Evolutionary conservation across 2,329 filamentous ascomycete species (phyloP), one percentile per base, ranked within the genome.

Genomic region (Cordyceps cicadae): DNA sequence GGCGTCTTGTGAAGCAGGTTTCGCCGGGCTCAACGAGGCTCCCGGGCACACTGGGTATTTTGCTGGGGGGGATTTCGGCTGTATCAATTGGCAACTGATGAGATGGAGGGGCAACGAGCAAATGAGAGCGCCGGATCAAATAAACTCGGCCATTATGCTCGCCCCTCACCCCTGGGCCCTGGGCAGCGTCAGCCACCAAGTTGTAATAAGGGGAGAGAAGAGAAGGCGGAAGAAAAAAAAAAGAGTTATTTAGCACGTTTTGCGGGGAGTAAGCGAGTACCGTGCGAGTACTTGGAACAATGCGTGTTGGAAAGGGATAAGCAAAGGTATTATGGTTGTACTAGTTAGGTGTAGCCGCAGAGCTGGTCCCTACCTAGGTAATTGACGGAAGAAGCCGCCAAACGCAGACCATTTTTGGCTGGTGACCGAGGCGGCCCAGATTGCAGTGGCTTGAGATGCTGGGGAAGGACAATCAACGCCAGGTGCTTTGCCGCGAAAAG

Each of bases 121-220:
- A 56, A 57, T 57, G 32, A 57, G 29, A 57, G 26, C 15, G 43
- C 26, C 6, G 29, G 15, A 32, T 57, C 7, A 57, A 54, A 45
- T 54, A 54, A 54, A 54, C 52, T 54, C 52, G 5, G 9, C 24
- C 39, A 32, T 54, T 54, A 45, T 54, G 39, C 52, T 54, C 24
- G 41, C 39, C 39, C 52, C 11, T 45, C 39, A 21, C 39, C 21
- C 11, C 52, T 54, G 52, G 52, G 37, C 21, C 11, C 52, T 54
- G 52, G 52, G 37, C 51, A 54, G 17, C 52, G 52, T 54, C 52
- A 54, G 52, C 52, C 52, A 45, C 39, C 21, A 32, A 21, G 51
- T 45, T 45, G 17, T 17, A 29, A n/a, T 17, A 29, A n/a, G 39
- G 39, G 39, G 24, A 24, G 24, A 24, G 19, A 21, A 21, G 29